Evolutionary conservation across 2,329 filamentous ascomycete genomes (phyloP), one percentile per base, ranked within the genome.

Genomic region (Teratosphaeriaceae sp.): DNA sequence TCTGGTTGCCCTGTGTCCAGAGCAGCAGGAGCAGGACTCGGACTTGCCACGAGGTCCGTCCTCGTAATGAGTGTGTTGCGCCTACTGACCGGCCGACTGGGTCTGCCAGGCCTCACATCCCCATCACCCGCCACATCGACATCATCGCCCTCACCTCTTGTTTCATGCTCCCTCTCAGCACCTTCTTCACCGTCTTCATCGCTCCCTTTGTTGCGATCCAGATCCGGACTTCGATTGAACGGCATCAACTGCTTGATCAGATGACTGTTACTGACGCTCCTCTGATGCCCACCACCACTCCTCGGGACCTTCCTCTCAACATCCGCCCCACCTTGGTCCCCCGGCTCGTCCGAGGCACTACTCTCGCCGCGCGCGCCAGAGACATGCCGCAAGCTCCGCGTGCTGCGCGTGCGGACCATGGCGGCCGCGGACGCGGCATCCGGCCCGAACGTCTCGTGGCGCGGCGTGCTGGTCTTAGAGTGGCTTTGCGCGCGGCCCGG

Each of bases 381-480:
- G 16, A n/a, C 15, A 23, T 34, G 7, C 19, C 58, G 62, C 45
- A 65, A 64, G 39, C 65, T 52, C 6, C 57, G 63, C 8, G 64
- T 68, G 41, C 68, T 71, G 39, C 69, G 61, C 36, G 64, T 64
- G 18, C 66, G 63, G 15, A 56, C 59, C 63, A 70, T 65, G 5
- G 64, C 60, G 7, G 64, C 49, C 23, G 66, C 57, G 2, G 27
- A 6, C 27, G 27, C 12, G 27, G 11, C 27, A 4, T 52, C 51
- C 20, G 60, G 65, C 1, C 67, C 65, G 39, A 72, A 71, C 3
- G 60, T 56, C 1, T 68, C 62, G 2, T 60, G 62, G 22, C 71
- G 59, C 4, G 72, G 72, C 11, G 72, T 75, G 3, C 66, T 66
- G 7, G 66, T 70, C 47, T 74, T 74, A 4, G 68, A 72, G 4